A percentile compares a stretch with the other conserved stretches of the same genome.
These are phyloP conservation scores for Chamaecrista fasciculata DNA, from an alignment of 306 rosid genomes.

Conservation along the genomic window DNA sequence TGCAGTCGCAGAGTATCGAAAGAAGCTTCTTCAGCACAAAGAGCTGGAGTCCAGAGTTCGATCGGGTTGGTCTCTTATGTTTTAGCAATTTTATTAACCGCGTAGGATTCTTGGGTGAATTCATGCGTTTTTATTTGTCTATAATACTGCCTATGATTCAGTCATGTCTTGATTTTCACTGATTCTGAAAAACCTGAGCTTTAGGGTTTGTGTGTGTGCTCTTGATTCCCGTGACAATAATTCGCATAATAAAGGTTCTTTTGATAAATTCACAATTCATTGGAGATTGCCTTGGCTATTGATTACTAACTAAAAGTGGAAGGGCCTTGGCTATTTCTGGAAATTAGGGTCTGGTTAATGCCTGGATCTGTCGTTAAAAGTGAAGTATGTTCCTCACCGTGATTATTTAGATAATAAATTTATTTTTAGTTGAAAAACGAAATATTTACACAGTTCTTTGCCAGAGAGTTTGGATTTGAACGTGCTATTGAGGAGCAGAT, in stretches of 20 bases:
- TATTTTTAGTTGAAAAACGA: background rate
- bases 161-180: background rate
- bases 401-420: slow-evolving; percentile 1
- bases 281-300: background rate
- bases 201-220: slow-evolving; percentile 38
- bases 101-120: background rate
- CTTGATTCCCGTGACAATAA: background rate
- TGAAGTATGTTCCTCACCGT: background rate
- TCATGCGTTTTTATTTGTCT: background rate
- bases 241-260: background rate
- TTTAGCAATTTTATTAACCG: background rate
- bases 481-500: background rate
- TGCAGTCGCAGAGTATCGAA: slow-evolving; percentile 65
- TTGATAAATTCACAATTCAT: background rate
- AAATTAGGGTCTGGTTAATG: slow-evolving; percentile 25
- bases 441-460: slow-evolving; percentile 3
- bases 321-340: background rate
- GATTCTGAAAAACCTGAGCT: background rate
- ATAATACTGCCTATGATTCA: background rate
- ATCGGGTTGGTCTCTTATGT: slow-evolving; percentile 51
- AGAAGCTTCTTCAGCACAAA: slow-evolving; percentile 83
- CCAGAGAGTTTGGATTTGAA: background rate
- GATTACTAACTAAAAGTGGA: background rate
- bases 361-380: slow-evolving; percentile 31
- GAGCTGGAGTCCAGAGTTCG: slow-evolving; percentile 87